A percentile compares a stretch with the other conserved stretches of the same genome.
These are phyloP conservation scores for Penicillium pulvis DNA, from an alignment of 495 filamentous ascomycete genomes.

Conservation along the genomic window DNA sequence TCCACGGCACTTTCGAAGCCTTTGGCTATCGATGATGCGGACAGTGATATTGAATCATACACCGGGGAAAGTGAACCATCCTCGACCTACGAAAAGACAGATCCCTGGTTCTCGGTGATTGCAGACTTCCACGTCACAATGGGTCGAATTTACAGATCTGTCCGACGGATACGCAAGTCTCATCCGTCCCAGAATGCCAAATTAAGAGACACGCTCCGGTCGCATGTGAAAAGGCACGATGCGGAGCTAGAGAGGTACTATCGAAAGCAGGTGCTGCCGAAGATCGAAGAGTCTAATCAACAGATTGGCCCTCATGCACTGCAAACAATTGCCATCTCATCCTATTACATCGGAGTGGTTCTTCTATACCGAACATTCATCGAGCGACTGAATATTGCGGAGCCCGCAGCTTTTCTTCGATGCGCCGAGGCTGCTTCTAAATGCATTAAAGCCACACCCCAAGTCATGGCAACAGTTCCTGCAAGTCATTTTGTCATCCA, in stretches of 20 bases:
- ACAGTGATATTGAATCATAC: slow-evolving; percentile 12
- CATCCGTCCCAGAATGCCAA: slow-evolving; percentile 7
- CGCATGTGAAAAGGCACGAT: slow-evolving; percentile 13
- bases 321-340: slow-evolving; percentile 16
- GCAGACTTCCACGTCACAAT: slow-evolving; percentile 15
- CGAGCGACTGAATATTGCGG: slow-evolving; percentile 8
- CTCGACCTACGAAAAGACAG: background rate
- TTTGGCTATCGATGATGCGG: slow-evolving; percentile 21
- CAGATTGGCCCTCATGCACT: slow-evolving; percentile 3
- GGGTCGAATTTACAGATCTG: slow-evolving; percentile 16
- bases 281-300: background rate
- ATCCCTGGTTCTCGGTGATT: slow-evolving; percentile 17
- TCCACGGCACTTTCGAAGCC: slow-evolving; percentile 19
- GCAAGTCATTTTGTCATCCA: slow-evolving; percentile 18
- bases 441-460: slow-evolving; percentile 17
- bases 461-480: slow-evolving; percentile 16
- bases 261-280: slow-evolving; percentile 12
- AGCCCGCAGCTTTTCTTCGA: slow-evolving; percentile 13
- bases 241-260: slow-evolving; percentile 16
- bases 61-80: background rate
- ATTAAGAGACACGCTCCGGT: slow-evolving; percentile 7
- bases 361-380: slow-evolving; percentile 18
- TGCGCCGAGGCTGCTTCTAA: slow-evolving; percentile 17
- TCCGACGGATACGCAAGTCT: slow-evolving; percentile 13
- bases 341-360: slow-evolving; percentile 15